Evolutionary conservation across 371 early-diverging fungal genomes (phyloP).

Genomic region (Zopfochytrium polystomum): DNA sequence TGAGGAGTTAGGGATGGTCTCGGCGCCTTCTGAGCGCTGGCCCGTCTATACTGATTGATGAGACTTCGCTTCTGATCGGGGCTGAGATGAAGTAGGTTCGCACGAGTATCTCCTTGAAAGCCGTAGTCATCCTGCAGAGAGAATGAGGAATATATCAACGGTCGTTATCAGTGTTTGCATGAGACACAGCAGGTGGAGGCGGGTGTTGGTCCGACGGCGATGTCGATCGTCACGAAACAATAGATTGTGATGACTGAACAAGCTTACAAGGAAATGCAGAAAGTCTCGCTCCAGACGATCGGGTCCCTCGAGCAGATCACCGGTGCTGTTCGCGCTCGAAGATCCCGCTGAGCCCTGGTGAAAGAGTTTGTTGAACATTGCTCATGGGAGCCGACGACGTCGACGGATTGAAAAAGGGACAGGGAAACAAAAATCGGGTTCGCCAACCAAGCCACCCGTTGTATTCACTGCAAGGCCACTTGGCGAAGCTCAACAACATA

Average conservation of each 20-base stretch:
- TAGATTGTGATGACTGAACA: background rate
- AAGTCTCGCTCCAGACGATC: background rate
- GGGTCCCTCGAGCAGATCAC: background rate
- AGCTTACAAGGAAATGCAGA: background rate
- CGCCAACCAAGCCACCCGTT: no score
- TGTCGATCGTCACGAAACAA: background rate
- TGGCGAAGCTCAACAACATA: conserved; percentile 29
- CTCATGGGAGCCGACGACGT: no score
- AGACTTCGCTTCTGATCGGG: background rate
- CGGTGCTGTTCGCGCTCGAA: no score
- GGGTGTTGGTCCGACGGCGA: background rate
- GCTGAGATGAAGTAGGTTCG: background rate
- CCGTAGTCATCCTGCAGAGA: background rate
- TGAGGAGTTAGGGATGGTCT: background rate
- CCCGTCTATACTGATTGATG: background rate
- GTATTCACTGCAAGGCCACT: no score
- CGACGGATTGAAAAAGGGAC: no score
- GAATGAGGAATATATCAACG: background rate
- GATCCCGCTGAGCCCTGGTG: no score
- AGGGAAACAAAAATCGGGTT: no score
- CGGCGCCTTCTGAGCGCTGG: background rate
- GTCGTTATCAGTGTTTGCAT: no score
- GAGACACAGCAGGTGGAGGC: no score
- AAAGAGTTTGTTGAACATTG: no score
- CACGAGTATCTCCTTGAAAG: background rate